A percentile compares a stretch with the other conserved stretches of the same genome.
Conservation (phyloP, 768 basidiomycete species). For the Russula olivacea region DNA sequence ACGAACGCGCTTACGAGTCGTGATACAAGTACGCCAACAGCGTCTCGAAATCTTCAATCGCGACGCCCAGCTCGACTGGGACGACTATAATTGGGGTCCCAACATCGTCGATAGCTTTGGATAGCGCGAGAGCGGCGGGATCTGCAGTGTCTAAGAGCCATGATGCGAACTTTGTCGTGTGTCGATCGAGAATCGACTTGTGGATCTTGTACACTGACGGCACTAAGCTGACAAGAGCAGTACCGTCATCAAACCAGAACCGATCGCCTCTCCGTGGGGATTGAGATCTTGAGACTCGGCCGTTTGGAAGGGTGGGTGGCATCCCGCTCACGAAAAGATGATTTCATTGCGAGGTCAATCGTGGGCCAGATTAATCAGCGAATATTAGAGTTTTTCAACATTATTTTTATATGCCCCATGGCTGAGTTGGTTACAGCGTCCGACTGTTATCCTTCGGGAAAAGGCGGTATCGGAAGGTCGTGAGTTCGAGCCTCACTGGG, state of each 20-base stretch:
- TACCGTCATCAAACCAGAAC: slow-evolving; percentile 62
- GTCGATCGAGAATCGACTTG: slow-evolving; percentile 44
- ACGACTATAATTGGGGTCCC: slow-evolving; percentile 28
- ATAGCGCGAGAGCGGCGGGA: not conserved
- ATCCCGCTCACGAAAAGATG: not conserved
- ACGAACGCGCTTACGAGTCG: slow-evolving; percentile 47
- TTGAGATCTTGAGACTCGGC: not conserved
- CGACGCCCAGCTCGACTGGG: slow-evolving; percentile 37
- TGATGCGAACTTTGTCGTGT: slow-evolving; percentile 37
- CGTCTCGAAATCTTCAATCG: slow-evolving; percentile 45
- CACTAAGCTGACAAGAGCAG: slow-evolving; percentile 44
- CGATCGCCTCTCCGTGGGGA: slow-evolving; percentile 2
- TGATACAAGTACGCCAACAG: slow-evolving; percentile 64
- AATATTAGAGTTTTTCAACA: not conserved
- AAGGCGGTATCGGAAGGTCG: slow-evolving; percentile 41
- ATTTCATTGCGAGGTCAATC: not conserved
- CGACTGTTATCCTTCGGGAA: slow-evolving; percentile 36
- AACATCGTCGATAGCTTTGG: not conserved
- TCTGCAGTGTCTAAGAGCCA: slow-evolving; percentile 13
- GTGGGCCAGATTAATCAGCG: not conserved
- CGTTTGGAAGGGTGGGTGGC: slow-evolving; percentile 2
- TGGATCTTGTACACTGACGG: slow-evolving; percentile 53
- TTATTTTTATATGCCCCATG: slow-evolving; percentile 37
- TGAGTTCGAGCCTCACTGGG: slow-evolving; percentile 51
- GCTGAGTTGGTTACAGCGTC: slow-evolving; percentile 49